phyloP scores from a whole-genome alignment of 2,329 filamentous ascomycete species.

The Volutella citrinella region DNA sequence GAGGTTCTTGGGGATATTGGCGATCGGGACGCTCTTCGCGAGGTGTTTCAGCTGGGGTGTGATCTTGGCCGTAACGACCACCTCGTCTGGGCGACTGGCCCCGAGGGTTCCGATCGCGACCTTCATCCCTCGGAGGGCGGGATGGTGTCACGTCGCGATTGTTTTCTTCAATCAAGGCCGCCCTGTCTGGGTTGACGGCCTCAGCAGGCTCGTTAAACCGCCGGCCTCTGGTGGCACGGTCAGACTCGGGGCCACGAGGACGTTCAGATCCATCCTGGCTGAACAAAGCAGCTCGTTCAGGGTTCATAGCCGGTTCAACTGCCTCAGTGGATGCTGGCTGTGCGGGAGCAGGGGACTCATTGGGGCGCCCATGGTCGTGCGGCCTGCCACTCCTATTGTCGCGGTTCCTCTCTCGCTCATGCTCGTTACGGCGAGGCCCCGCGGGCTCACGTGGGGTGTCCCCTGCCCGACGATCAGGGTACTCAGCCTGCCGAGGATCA shows the following conservation, averaged over 20 bases:
- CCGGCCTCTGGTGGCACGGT: constrained; percentile 27
- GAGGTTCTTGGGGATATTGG: constrained; percentile 34
- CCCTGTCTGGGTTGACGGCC: constrained; percentile 47
- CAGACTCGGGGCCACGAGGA: constrained; percentile 26
- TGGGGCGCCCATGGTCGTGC: constrained; percentile 27
- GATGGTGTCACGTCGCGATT: constrained; percentile 31
- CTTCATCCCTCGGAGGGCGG: constrained; percentile 42
- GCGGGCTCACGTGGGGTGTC: constrained; percentile 31
- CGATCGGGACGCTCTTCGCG: constrained; percentile 49
- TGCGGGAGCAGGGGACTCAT: constrained; percentile 25
- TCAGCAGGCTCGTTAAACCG: constrained; percentile 30
- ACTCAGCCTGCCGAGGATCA: constrained; percentile 40
- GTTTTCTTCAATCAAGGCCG: constrained; percentile 42
- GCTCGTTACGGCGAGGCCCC: constrained; percentile 35
- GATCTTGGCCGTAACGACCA: constrained; percentile 30
- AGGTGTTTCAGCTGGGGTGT: constrained; percentile 28
- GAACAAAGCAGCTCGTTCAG: constrained; percentile 52
- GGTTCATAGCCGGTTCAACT: constrained; percentile 51
- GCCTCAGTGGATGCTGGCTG: constrained; percentile 22
- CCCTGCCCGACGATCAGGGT: constrained; percentile 39
- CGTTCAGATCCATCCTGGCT: constrained; percentile 31
- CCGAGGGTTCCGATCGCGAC: constrained; percentile 38
- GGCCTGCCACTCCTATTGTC: constrained; percentile 25
- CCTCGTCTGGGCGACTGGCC: constrained; percentile 49
- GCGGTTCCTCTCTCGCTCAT: constrained; percentile 41